Evolutionary conservation across 768 basidiomycete species (phyloP).

Genomic region (Gymnopilus dilepis): DNA sequence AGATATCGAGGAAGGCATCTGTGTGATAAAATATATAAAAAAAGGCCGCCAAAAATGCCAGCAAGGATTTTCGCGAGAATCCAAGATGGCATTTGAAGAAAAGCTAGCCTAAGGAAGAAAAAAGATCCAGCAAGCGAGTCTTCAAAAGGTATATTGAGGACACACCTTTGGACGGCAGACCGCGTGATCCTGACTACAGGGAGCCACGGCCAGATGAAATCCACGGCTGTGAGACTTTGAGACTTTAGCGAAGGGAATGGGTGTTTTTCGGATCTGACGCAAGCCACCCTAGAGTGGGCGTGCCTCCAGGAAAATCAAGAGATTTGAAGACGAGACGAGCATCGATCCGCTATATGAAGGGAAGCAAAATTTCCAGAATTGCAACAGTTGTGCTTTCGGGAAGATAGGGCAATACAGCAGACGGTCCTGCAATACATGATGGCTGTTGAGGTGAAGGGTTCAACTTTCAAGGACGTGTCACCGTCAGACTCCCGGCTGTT

Average conservation of each 20-base stretch:
- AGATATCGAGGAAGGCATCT: neutral
- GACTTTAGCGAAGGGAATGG: neutral
- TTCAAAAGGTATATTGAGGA: neutral
- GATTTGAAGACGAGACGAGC: too few species aligned
- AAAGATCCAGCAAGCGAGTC: neutral
- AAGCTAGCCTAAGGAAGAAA: neutral
- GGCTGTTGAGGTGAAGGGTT: too few species aligned
- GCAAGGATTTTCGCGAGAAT: neutral
- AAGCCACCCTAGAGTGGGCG: too few species aligned
- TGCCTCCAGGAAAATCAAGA: too few species aligned
- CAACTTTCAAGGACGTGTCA: too few species aligned
- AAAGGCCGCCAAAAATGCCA: neutral
- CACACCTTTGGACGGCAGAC: neutral
- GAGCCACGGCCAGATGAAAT: neutral
- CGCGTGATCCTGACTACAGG: neutral
- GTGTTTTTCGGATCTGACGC: neutral
- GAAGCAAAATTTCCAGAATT: too few species aligned
- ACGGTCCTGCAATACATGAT: too few species aligned
- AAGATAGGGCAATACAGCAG: too few species aligned
- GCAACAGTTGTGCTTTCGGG: too few species aligned
- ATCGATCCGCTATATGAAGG: too few species aligned
- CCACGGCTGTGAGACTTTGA: neutral
- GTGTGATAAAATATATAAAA: neutral
- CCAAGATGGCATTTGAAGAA: neutral
- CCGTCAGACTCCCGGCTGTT: too few species aligned